Percentiles rank a stretch among this genome's conserved stretches.
Conservation (phyloP, 257 asterid genomes). For the Linaria vulgaris region DNA sequence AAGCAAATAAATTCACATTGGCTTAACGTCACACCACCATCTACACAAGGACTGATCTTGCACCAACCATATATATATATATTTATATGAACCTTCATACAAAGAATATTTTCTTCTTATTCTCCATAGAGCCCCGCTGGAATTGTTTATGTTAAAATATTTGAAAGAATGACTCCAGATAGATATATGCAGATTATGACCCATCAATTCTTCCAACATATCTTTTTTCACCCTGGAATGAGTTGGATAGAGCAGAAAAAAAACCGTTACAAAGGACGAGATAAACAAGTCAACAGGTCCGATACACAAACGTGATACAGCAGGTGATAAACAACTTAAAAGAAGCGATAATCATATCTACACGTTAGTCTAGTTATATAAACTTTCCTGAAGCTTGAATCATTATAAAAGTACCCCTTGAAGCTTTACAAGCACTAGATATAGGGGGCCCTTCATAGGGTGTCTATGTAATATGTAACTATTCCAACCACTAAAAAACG, state of each 20-base stretch:
- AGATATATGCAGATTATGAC: conserved; percentile 24
- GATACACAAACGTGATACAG: no score
- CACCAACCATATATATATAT: conserved; percentile 26
- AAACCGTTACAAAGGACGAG: not conserved
- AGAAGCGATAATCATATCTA: no score
- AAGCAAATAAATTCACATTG: conserved; percentile 27
- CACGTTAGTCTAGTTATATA: no score
- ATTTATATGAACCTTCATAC: conserved; percentile 21
- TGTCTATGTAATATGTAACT: no score
- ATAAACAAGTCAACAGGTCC: not conserved
- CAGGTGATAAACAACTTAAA: no score
- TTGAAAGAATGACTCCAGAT: conserved; percentile 30
- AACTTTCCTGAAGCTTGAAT: no score
- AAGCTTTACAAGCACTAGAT: no score
- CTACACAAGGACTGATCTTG: conserved; percentile 28
- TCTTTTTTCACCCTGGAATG: conserved; percentile 17
- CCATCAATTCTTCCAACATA: conserved; percentile 27
- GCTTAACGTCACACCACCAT: conserved; percentile 22
- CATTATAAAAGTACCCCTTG: no score
- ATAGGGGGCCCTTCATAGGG: no score
- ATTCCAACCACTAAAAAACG: no score
- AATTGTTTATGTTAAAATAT: conserved; percentile 21
- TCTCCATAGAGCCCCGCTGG: conserved; percentile 27
- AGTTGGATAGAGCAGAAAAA: no score
- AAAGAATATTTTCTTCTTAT: conserved; percentile 29